These are phyloP conservation scores for Craspedostauros australis DNA, from an alignment of 108 stramenopile species.

Conservation along the genomic window DNA sequence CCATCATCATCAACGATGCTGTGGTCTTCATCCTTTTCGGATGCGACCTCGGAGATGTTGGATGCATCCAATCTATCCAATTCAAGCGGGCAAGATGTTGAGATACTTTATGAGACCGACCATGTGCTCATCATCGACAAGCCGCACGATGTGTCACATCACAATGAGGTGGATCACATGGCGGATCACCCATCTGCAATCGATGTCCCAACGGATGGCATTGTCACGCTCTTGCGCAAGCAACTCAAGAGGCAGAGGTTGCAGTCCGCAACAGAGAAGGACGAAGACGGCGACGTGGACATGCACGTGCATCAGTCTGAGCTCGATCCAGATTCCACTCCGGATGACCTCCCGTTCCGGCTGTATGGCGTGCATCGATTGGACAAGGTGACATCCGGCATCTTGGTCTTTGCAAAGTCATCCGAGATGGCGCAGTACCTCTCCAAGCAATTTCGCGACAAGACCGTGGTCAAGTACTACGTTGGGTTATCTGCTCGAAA, in stretches of 20 bases:
- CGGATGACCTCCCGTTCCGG: slow-evolving; percentile 25
- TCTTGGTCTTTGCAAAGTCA: slow-evolving; percentile 71
- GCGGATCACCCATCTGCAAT: not conserved
- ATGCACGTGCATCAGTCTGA: slow-evolving; percentile 30
- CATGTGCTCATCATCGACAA: slow-evolving; percentile 57
- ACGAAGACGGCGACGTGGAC: slow-evolving; percentile 9
- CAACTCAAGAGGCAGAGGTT: not conserved
- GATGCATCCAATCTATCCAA: too few relatives aligned
- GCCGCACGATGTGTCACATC: slow-evolving; percentile 60
- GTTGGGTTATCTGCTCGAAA: slow-evolving; percentile 59
- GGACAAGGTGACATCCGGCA: slow-evolving; percentile 73
- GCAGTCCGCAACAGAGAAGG: not conserved
- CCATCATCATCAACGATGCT: too few relatives aligned
- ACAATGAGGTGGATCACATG: slow-evolving; percentile 26
- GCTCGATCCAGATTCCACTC: slow-evolving; percentile 18
- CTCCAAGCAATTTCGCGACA: slow-evolving; percentile 29
- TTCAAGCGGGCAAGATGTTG: too few relatives aligned
- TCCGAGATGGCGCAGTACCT: slow-evolving; percentile 34
- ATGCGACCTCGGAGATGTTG: too few relatives aligned
- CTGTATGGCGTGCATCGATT: slow-evolving; percentile 79
- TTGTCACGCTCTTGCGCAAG: not conserved
- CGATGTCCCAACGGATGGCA: not conserved
- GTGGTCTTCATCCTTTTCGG: too few relatives aligned
- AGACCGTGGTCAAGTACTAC: slow-evolving; percentile 45
- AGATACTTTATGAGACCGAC: slow-evolving; percentile 65